A percentile compares a stretch with the other conserved stretches of the same genome.
Conservation (phyloP, 176 grass and related monocot species). For the Ensete ventricosum region DNA sequence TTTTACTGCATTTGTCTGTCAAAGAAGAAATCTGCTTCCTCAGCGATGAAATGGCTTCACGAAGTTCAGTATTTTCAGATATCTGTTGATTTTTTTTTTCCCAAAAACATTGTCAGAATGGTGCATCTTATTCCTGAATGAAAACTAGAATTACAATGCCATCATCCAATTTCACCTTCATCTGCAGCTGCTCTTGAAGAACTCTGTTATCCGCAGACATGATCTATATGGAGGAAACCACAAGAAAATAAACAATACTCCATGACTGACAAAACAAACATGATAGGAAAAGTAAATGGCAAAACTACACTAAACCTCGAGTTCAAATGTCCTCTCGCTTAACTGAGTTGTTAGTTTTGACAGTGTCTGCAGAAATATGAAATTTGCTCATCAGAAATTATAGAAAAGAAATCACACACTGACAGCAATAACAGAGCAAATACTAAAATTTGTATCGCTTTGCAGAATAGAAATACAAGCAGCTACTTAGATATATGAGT, state of each 20-base stretch:
- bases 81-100: conserved; percentile 34
- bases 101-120: conserved; percentile 17
- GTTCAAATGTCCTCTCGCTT: conserved; percentile 88
- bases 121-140: not conserved
- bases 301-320: conserved; percentile 47
- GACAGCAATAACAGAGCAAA: not conserved
- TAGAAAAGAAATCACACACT: not conserved
- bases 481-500: not conserved
- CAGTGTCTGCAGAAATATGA: conserved; percentile 49
- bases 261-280: conserved; percentile 8
- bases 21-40: conserved; percentile 54
- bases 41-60: conserved; percentile 38
- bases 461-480: not conserved
- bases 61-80: conserved; percentile 71
- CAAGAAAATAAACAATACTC: conserved; percentile 17
- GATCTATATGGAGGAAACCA: conserved; percentile 46
- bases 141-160: conserved; percentile 17
- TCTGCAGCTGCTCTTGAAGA: conserved; percentile 91
- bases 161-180: conserved; percentile 46
- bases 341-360: conserved; percentile 72
- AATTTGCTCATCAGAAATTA: not conserved
- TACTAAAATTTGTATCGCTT: not conserved
- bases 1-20: conserved; percentile 28
- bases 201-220: conserved; percentile 99
- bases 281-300: not conserved